phyloP scores from a whole-genome alignment of 23 red algal species.

The Gracilaria vermiculophylla region DNA sequence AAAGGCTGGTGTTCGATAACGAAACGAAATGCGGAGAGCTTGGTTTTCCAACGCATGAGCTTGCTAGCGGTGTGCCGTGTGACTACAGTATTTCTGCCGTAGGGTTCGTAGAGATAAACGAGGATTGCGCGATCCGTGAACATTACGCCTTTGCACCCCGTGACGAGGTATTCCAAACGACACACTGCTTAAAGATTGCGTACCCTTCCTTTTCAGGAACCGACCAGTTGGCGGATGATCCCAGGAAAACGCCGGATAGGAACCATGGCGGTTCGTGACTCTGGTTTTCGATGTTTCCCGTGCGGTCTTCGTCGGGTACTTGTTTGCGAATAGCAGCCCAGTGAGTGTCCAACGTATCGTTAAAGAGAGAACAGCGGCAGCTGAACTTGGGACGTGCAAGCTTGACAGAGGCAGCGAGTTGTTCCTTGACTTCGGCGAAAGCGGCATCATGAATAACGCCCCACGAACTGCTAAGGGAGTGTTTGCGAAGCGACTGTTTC shows the following conservation, averaged over 20 bases:
- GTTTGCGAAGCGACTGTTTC: neutral
- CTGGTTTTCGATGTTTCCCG: neutral
- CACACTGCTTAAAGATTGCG: conserved; percentile 16
- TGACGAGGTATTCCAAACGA: conserved; percentile 24
- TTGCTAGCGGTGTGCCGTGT: conserved; percentile 5
- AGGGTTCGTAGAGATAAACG: conserved; percentile 28
- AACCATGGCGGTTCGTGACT: neutral
- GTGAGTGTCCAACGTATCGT: neutral
- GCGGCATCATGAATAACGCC: conserved; percentile 16
- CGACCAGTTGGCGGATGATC: conserved; percentile 9
- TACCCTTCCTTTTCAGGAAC: conserved; percentile 34
- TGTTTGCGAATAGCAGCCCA: conserved; percentile 28
- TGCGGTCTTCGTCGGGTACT: neutral
- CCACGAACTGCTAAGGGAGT: neutral
- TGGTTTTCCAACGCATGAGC: conserved; percentile 12
- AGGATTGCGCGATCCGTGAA: conserved; percentile 35
- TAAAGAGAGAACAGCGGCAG: neutral
- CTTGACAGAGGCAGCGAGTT: neutral
- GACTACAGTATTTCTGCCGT: neutral
- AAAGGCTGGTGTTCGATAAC: neutral
- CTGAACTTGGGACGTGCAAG: neutral
- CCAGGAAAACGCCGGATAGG: conserved; percentile 11
- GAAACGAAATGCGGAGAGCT: neutral
- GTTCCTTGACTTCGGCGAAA: conserved; percentile 5
- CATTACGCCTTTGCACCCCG: neutral